A percentile compares a stretch with the other conserved stretches of the same genome.
Evolutionary conservation across 2,329 filamentous ascomycete species (phyloP).

Genomic region (Magnaporthiopsis rhizophila): DNA sequence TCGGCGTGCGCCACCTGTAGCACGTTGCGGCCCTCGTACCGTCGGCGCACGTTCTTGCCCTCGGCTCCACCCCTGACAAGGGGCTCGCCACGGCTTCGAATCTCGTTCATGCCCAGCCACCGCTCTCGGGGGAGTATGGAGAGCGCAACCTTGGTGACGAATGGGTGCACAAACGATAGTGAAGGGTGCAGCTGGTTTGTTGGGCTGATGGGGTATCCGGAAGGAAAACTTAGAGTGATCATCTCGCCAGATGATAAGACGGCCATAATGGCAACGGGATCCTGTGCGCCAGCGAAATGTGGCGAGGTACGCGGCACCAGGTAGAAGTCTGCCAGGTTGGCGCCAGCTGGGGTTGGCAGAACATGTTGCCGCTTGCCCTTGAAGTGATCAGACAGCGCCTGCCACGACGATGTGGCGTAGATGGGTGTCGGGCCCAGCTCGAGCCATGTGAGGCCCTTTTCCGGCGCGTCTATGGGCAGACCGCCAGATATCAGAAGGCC

Average conservation of each 20-base stretch:
- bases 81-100: constrained; percentile 66
- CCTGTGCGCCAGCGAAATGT: constrained; percentile 79
- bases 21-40: constrained; percentile 77
- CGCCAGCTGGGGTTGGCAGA: constrained; percentile 68
- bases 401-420: constrained; percentile 89
- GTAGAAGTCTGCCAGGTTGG: constrained; percentile 72
- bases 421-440: constrained; percentile 84
- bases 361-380: constrained; percentile 65
- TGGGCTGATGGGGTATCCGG: constrained; percentile 80
- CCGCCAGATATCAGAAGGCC: constrained; percentile 82
- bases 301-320: constrained; percentile 76
- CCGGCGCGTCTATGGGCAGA: constrained; percentile 54
- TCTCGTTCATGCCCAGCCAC: constrained; percentile 90
- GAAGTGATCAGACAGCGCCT: constrained; percentile 70
- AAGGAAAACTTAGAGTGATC: constrained; percentile 84
- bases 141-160: constrained; percentile 66
- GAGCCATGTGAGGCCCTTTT: constrained; percentile 77
- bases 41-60: constrained; percentile 58
- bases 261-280: constrained; percentile 78
- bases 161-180: constrained; percentile 82
- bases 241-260: constrained; percentile 81
- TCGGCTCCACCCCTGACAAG: constrained; percentile 75
- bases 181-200: constrained; percentile 90
- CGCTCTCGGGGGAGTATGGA: constrained; percentile 66
- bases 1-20: constrained; percentile 85